Base-by-base conservation (phyloP, 2,329 filamentous ascomycete species). In the Didymella arachidicola region DNA sequence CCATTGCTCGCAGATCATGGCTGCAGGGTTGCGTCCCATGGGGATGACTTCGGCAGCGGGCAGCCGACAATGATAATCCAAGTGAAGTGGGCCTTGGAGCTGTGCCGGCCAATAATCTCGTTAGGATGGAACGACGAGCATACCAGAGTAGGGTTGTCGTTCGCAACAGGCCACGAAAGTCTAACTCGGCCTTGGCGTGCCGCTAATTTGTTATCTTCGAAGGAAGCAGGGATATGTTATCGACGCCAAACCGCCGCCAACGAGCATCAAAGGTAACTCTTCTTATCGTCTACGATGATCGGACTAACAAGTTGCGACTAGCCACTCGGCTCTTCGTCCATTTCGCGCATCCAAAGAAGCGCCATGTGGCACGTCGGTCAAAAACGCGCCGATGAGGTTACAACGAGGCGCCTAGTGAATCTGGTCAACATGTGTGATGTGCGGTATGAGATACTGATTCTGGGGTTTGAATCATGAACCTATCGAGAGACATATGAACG, bases 371-470 rank as follows among this genome's bases (percentile, higher is more conserved):
- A 46, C 29, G n/a, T 57, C 54, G 54, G 54, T 42, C 48, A 16
- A 38, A 46, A 57, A 47, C 2, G n/a, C 22, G 54, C 54, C 54
- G 54, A 57, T 46, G 36, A 57, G 16, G 22, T 30, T 51, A 8
- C 26, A 3, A 6, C 8, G 16, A 47, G 2, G 18, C 25, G 27
- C 34, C 8, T 25, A 11, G 19, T 42, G 26, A 43, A 27, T 27
- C 36, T 34, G 14, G 19, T 12, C 42, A 32, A 8, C 16, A 7
- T 30, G 25, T 32, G 34, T 34, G 19, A 32, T 45, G 22, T 25
- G 41, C 47, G 19, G 26, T 45, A 30, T 26, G 34, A 29, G 10
- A 27, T 51, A 18, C 12, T n/a, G 19, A 41, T n/a, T n/a, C 8
- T 29, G 7, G 18, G 5, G 25, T 22, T 16, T 19, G 41, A 50